phyloP scores from a whole-genome alignment of 2,329 filamentous ascomycete species.

The Huntiella bhutanensis region DNA sequence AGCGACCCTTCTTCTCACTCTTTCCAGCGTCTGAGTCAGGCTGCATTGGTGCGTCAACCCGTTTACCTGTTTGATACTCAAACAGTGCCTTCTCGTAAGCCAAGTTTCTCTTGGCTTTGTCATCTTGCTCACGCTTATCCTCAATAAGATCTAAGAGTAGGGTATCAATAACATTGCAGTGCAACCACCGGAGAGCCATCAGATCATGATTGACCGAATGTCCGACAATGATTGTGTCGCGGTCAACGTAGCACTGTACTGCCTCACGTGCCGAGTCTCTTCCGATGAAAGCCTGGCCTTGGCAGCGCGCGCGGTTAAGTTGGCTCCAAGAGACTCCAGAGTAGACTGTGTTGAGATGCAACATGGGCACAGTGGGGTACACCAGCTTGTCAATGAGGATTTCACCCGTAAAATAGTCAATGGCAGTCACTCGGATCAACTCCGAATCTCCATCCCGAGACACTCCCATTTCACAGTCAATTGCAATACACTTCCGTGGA shows the following conservation, averaged over 20 bases:
- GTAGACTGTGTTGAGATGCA: conserved; percentile 29
- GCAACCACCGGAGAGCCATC: conserved; percentile 28
- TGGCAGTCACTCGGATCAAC: conserved; percentile 30
- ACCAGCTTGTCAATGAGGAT: conserved; percentile 33
- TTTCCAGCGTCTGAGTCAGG: not conserved
- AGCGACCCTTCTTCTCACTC: conserved; percentile 15
- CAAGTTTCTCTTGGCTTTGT: conserved; percentile 9
- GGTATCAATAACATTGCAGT: conserved; percentile 27
- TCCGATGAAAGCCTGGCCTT: conserved; percentile 22
- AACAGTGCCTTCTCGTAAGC: conserved; percentile 5
- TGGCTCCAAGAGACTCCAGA: conserved; percentile 27
- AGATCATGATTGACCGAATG: conserved; percentile 27
- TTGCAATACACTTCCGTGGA: conserved; percentile 19
- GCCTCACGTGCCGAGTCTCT: conserved; percentile 22
- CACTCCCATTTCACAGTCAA: conserved; percentile 39
- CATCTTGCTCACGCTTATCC: conserved; percentile 6
- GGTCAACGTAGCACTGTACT: conserved; percentile 26
- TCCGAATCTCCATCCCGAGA: conserved; percentile 26
- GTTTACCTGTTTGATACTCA: not conserved
- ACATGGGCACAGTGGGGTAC: conserved; percentile 25
- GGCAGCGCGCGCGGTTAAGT: conserved; percentile 20
- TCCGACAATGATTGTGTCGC: conserved; percentile 28
- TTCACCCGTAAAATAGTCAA: conserved; percentile 31
- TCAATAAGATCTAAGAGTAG: conserved; percentile 17
- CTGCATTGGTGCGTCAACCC: not conserved